phyloP scores from a whole-genome alignment of 2,329 filamentous ascomycete genomes.

The Bipolaris victoriae region DNA sequence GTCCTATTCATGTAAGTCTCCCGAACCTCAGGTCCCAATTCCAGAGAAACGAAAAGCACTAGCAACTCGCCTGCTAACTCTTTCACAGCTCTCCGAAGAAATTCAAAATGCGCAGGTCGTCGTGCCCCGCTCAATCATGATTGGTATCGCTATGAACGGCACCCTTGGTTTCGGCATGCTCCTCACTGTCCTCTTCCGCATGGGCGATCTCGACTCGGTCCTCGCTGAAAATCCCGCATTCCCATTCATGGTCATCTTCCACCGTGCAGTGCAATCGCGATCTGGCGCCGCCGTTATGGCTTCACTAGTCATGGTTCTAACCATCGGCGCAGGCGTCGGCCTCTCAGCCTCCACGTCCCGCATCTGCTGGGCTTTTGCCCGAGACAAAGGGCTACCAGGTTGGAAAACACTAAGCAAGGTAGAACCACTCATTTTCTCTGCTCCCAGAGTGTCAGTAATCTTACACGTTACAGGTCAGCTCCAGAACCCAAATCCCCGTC shows the following conservation, averaged over 20 bases:
- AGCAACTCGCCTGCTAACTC: background rate
- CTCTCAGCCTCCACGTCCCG: slow-evolving; percentile 48
- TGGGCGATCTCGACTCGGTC: slow-evolving; percentile 43
- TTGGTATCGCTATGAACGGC: slow-evolving; percentile 48
- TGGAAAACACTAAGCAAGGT: slow-evolving; percentile 28
- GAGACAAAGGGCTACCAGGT: slow-evolving; percentile 52
- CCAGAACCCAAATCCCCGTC: slow-evolving; percentile 44
- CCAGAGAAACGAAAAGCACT: background rate
- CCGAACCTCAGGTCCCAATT: too few relatives aligned
- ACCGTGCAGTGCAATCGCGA: slow-evolving; percentile 30
- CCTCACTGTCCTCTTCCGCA: slow-evolving; percentile 36
- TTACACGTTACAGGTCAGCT: slow-evolving; percentile 21
- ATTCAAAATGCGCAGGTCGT: slow-evolving; percentile 37
- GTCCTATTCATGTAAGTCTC: slow-evolving; percentile 45
- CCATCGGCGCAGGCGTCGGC: slow-evolving; percentile 44
- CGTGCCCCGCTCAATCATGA: slow-evolving; percentile 48
- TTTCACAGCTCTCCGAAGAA: slow-evolving; percentile 40
- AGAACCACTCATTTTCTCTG: background rate
- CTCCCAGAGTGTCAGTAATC: too few relatives aligned
- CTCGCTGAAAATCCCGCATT: slow-evolving; percentile 50
- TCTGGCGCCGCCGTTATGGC: slow-evolving; percentile 55
- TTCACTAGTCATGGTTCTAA: slow-evolving; percentile 36
- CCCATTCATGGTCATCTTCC: slow-evolving; percentile 57
- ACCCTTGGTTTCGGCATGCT: slow-evolving; percentile 46
- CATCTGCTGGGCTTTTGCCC: slow-evolving; percentile 50